Evolutionary conservation across 768 basidiomycete genomes (phyloP), one percentile per base, ranked within the genome.

Genomic region (Coprinopsis cinerea): DNA sequence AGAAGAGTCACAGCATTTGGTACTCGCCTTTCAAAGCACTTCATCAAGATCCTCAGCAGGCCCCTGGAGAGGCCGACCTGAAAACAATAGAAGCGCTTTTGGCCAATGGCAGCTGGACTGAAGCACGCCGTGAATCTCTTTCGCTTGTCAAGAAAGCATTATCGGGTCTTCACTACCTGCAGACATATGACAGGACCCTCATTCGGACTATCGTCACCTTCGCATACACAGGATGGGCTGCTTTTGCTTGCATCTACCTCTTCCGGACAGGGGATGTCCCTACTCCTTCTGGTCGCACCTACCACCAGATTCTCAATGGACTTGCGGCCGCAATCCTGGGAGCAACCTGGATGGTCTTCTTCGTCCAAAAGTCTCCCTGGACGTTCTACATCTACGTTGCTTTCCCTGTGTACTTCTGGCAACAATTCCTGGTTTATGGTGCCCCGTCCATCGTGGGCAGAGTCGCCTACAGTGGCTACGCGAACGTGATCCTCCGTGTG

Each of bases 371-470:
- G 20, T 79, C 82, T 0, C 85, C 88, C 0, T 78, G 73, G 76
- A 80, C 81, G 2, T 87, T 88, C 58, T 91, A 85, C 59, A 49
- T 88, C 35, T 93, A 93, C 58, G 73, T 82, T 28, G 61, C 74
- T 3, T 91, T 91, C 53, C 88, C 90, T 0, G 74, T 77, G 26
- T 90, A 80, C 65, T 92, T 92, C 62, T 89, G 87, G 87, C 71
- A 72, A 26, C 78, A 75, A 47, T 79, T 81, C 41, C 46, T 72
- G 39, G 50, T 62, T 1, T 69, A 71, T 46, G 58, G 47, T 4
- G 35, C 52, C 15, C 50, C 54, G 18, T 45, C 44, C 36, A 2
- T 61, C 11, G n/a, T 42, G 17, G 28, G 14, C 18, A 44, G 37
- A 13, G 18, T 41, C 22, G 40, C 43, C 7, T 15, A 25, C 14